Percentiles rank a stretch among this genome's conserved stretches.
Evolutionary conservation across 306 rosid genomes (phyloP).

Genomic region (Cicer bijugum): DNA sequence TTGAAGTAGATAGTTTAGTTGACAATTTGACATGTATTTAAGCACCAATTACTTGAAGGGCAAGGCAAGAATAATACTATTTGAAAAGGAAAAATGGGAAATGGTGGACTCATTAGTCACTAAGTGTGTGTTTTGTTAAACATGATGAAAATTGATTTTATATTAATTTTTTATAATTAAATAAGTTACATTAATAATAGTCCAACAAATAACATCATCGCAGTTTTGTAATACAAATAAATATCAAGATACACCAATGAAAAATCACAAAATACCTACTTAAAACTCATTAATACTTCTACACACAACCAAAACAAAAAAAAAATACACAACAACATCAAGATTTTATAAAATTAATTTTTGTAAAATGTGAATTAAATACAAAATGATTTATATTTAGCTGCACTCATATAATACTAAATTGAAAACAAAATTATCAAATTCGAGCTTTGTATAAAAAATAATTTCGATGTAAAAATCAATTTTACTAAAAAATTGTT

Average conservation of each 20-base stretch:
- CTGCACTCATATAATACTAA: background rate
- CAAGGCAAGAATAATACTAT: constrained; percentile 53
- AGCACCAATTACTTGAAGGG: constrained; percentile 48
- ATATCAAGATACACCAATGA: too few relatives aligned
- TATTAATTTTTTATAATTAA: background rate
- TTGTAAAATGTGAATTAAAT: background rate
- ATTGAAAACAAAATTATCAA: background rate
- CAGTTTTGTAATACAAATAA: too few relatives aligned
- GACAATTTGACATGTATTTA: constrained; percentile 26
- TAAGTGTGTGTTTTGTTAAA: background rate
- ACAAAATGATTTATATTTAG: background rate
- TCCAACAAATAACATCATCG: too few relatives aligned
- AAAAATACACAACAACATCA: too few relatives aligned
- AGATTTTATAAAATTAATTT: background rate
- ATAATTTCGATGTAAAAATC: background rate
- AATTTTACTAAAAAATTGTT: background rate
- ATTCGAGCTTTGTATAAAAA: too few relatives aligned
- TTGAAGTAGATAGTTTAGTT: background rate
- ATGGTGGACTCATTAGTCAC: constrained; percentile 12
- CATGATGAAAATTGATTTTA: background rate
- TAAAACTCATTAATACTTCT: too few relatives aligned
- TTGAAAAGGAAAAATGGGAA: constrained; percentile 20
- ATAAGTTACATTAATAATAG: too few relatives aligned
- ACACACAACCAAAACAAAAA: too few relatives aligned
- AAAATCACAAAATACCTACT: too few relatives aligned